Evolutionary conservation across 2,329 filamentous ascomycete genomes (phyloP).

Genomic region (Stemphylium beticola): DNA sequence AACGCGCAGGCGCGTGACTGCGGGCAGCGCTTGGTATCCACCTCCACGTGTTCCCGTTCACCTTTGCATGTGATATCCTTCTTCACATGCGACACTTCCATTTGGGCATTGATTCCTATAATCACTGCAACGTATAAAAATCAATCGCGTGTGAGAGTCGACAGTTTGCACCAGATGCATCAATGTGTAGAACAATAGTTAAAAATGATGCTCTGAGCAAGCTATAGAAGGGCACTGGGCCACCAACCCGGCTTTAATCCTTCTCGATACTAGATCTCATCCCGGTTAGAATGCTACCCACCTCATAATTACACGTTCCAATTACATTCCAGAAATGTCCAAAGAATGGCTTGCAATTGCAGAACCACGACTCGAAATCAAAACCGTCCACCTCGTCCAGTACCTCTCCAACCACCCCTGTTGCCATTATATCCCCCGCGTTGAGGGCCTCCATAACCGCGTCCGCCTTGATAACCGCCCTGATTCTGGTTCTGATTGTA

Average conservation of each 20-base stretch:
- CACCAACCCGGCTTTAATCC: not conserved
- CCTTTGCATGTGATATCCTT: not conserved
- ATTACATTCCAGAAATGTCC: not conserved
- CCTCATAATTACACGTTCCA: not conserved
- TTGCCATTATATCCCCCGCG: slow-evolving; percentile 22
- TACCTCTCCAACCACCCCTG: slow-evolving; percentile 24
- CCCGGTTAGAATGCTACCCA: too few species aligned
- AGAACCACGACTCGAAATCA: not conserved
- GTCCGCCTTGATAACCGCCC: slow-evolving; percentile 18
- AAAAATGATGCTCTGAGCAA: not conserved
- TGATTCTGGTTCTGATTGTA: slow-evolving; percentile 2
- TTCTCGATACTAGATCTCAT: not conserved
- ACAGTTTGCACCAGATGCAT: too few species aligned
- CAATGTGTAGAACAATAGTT: not conserved
- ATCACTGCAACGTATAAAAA: too few species aligned
- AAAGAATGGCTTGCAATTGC: not conserved
- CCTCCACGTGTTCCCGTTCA: not conserved
- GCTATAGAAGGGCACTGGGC: not conserved
- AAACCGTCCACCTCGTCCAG: slow-evolving; percentile 24
- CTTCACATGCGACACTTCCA: too few species aligned
- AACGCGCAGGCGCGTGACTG: slow-evolving; percentile 7
- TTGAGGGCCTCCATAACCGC: slow-evolving; percentile 20
- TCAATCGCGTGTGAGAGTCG: too few species aligned
- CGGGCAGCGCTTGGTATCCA: not conserved
- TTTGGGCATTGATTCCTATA: too few species aligned